Evolutionary conservation across 345 rosid species (phyloP), one percentile per base, ranked within the genome.

Genomic region (Abelmoschus esculentus): DNA sequence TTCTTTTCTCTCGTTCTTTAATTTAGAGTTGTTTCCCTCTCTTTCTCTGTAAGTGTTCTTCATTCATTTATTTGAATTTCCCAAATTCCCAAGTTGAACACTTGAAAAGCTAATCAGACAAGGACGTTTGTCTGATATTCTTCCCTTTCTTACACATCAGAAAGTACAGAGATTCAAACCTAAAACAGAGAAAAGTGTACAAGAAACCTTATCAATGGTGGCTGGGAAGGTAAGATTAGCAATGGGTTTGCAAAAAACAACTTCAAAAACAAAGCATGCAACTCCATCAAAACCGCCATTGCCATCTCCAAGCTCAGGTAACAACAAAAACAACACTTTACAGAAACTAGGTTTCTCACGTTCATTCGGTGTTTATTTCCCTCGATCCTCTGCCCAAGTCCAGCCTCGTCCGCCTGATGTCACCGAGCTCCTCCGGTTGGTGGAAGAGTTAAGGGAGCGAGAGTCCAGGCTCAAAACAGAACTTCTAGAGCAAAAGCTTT

Each of bases 311-410:
- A 67, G 77, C 74, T 70, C 80, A 5, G 74, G 38, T 11, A 22
- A 22, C 26, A 22, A 78, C 68, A 73, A 5, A 47, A 80, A 72
- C 74, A 75, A 11, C 50, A 54, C 76, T 18, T 70, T 86, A 32
- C 80, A 76, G n/a, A 86, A 84, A 66, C 52, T 87, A 0, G 78
- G 77, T 0, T 90, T 90, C 67, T 77, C 93, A 0, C 93, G 97
- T 32, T 86, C 97, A 6, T 81, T 90, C 49, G 96, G 96, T 2
- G 92, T 79, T 55, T 92, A 92, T 79, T 92, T 95, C 88, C 99
- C 99, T 4, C 98, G 98, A 67, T 77, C 99, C 63, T 90, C 98
- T 4, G 90, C 98, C 11, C 99, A 95, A 73, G 98, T 95, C 66
- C 99, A 90, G 89, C 96, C 96, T 40, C 89, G 89, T 19, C 90